phyloP scores from a whole-genome alignment of 2,329 filamentous ascomycete species.

The Venturia carpophila region DNA sequence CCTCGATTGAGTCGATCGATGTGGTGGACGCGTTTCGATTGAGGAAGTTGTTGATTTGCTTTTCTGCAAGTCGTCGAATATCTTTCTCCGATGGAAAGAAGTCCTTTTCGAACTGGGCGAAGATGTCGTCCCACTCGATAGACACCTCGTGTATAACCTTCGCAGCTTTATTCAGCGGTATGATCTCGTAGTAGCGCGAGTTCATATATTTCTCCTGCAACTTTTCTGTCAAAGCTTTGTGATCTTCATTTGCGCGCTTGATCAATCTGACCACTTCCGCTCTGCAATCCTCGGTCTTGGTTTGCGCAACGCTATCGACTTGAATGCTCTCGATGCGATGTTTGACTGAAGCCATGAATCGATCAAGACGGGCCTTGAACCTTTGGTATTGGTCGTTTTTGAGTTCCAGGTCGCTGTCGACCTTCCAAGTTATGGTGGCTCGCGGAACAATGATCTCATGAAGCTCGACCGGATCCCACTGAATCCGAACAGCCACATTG shows the following conservation, averaged over 20 bases:
- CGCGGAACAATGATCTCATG: constrained; percentile 91
- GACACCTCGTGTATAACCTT: constrained; percentile 89
- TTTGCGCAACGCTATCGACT: constrained; percentile 80
- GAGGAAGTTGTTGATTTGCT: constrained; percentile 90
- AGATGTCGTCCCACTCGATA: constrained; percentile 84
- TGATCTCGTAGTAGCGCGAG: constrained; percentile 93
- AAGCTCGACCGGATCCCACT: constrained; percentile 86
- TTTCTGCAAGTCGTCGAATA: constrained; percentile 80
- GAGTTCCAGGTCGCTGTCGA: constrained; percentile 82
- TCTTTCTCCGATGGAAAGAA: constrained; percentile 95
- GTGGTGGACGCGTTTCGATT: constrained; percentile 76
- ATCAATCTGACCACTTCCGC: constrained; percentile 70
- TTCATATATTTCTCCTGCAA: constrained; percentile 86
- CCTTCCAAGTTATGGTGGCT: constrained; percentile 91
- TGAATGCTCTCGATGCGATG: constrained; percentile 79
- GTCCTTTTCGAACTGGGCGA: constrained; percentile 83
- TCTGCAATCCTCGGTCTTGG: constrained; percentile 76
- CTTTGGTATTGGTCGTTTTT: constrained; percentile 86
- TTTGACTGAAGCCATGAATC: constrained; percentile 83
- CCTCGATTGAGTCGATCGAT: constrained; percentile 62
- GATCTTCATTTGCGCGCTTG: constrained; percentile 77
- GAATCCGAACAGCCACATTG: constrained; percentile 77
- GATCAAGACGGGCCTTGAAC: constrained; percentile 72
- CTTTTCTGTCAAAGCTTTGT: constrained; percentile 62
- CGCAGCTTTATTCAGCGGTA: constrained; percentile 82